These are phyloP conservation scores for Talaromyces trachyspermus DNA, from an alignment of 495 filamentous ascomycete species.

Conservation along the genomic window DNA sequence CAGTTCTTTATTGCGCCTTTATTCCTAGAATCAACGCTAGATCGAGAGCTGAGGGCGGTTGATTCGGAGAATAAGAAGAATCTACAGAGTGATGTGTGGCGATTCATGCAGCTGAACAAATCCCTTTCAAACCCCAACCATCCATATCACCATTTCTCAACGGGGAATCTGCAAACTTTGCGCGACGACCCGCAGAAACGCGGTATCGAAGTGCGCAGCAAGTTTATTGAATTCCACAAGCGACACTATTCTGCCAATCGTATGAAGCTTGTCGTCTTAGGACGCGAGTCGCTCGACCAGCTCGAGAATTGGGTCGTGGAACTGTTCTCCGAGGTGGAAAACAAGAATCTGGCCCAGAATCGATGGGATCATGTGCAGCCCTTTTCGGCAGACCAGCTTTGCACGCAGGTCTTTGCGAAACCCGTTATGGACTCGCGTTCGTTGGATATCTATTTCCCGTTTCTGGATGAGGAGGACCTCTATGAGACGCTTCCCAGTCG, in stretches of 20 bases:
- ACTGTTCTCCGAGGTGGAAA: constrained; percentile 72
- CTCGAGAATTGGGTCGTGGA: constrained; percentile 84
- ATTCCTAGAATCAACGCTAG: constrained; percentile 82
- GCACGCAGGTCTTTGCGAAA: constrained; percentile 84
- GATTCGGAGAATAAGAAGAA: constrained; percentile 99
- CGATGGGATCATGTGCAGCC: constrained; percentile 72
- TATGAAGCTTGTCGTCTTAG: constrained; percentile 92
- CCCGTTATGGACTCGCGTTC: constrained; percentile 90
- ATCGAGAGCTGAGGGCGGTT: constrained; percentile 85
- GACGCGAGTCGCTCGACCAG: constrained; percentile 79
- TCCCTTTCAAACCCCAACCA: constrained; percentile 82
- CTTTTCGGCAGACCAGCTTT: constrained; percentile 58
- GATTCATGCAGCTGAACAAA: constrained; percentile 86
- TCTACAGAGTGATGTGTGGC: constrained; percentile 90
- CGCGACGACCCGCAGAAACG: constrained; percentile 74
- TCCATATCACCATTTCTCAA: constrained; percentile 94
- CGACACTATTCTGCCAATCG: constrained; percentile 90
- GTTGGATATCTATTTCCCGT: constrained; percentile 83
- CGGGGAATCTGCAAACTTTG: constrained; percentile 83
- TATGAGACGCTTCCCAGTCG: constrained; percentile 80
- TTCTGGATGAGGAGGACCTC: constrained; percentile 76
- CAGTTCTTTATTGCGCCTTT: constrained; percentile 95
- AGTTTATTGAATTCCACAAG: constrained; percentile 90
- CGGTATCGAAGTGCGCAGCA: constrained; percentile 81
- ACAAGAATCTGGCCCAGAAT: constrained; percentile 77